Evolutionary conservation across 1,284 basidiomycete species (phyloP), one percentile per base, ranked within the genome.

Genomic region (Heterobasidion irregulare): DNA sequence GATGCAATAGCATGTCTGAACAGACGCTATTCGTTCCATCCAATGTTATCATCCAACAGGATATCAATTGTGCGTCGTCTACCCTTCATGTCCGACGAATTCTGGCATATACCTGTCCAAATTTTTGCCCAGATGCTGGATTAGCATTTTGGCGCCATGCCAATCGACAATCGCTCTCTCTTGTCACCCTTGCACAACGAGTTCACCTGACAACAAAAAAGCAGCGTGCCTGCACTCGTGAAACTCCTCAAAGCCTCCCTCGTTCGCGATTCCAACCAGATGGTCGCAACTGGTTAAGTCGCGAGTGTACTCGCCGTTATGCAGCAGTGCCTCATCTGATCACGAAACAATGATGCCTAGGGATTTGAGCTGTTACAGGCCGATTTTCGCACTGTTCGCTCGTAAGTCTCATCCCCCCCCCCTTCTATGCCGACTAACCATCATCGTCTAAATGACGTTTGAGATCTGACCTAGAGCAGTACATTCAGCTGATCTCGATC

Each of bases 101-200:
- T 33, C 44, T 45, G 6, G 32, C 8, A 12, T 48, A 13, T 15
- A 26, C 13, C 13, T 4, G 9, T 99, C 79, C 97, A 99, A 68
- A 84, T 99, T 62, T 83, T 98, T 35, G 90, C 94, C 0, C 96
- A 99, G 69, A 93, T 99, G 79, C 85, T 99, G 41, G 92, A 95
- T 62, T 75, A 93, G 8, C 94, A 96, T 64, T 71, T 73, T 1
- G 71, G 73, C 32, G 75, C 26, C 26, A 26, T 97, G 8, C 94
- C 96, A 0, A 72, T 77, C 0, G 82, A 87, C 56, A 99, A 98
- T 72, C 83, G 85, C 41, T 73, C 78, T 16, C 76, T 99, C 6
- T 77, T 98, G 1, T 86, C 86, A 0, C 86, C 94, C 62, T 78
- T 99, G 18, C 82, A 98, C 38, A 92, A 86, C 0, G 94, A 94